A percentile compares a stretch with the other conserved stretches of the same genome.
These are phyloP conservation scores for Pelagomonas calceolata DNA, from an alignment of 108 stramenopile species.

Conservation along the genomic window DNA sequence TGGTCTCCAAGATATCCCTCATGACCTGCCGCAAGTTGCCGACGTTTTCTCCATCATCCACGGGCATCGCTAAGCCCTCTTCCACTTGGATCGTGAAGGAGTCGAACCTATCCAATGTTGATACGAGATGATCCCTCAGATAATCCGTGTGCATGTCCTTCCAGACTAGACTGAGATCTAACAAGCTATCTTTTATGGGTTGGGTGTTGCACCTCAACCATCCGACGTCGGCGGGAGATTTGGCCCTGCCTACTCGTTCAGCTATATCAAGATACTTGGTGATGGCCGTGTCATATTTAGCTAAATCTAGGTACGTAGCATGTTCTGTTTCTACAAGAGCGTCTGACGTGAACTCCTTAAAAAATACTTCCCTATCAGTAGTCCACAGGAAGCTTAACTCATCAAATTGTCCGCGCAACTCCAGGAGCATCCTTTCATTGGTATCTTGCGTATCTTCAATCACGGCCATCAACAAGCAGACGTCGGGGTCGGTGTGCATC, in stretches of 20 bases:
- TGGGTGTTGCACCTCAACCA: slow-evolving; percentile 67
- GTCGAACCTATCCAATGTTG: slow-evolving; percentile 47
- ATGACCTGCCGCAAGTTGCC: slow-evolving; percentile 59
- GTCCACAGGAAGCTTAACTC: slow-evolving; percentile 60
- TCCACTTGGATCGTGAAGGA: slow-evolving; percentile 52
- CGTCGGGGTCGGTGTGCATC: slow-evolving; percentile 54
- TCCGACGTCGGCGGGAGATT: slow-evolving; percentile 53
- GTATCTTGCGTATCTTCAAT: slow-evolving; percentile 44
- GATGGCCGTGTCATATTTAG: slow-evolving; percentile 62
- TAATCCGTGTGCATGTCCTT: slow-evolving; percentile 51
- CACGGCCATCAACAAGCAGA: slow-evolving; percentile 50
- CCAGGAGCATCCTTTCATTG: slow-evolving; percentile 50
- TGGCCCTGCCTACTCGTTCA: slow-evolving; percentile 34
- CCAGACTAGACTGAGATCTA: slow-evolving; percentile 55
- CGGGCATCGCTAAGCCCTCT: slow-evolving; percentile 43
- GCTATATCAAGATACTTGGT: slow-evolving; percentile 59
- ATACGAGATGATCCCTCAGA: slow-evolving; percentile 39
- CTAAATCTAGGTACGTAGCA: slow-evolving; percentile 48
- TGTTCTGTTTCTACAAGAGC: slow-evolving; percentile 45
- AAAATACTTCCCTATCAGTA: slow-evolving; percentile 53
- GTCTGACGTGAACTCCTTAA: slow-evolving; percentile 54
- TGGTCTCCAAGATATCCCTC: slow-evolving; percentile 66
- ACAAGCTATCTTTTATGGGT: slow-evolving; percentile 59
- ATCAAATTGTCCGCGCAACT: slow-evolving; percentile 53
- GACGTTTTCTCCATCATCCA: slow-evolving; percentile 39